Conservation (phyloP, 2,329 filamentous ascomycete species). For the Ophiobolus disseminans region DNA sequence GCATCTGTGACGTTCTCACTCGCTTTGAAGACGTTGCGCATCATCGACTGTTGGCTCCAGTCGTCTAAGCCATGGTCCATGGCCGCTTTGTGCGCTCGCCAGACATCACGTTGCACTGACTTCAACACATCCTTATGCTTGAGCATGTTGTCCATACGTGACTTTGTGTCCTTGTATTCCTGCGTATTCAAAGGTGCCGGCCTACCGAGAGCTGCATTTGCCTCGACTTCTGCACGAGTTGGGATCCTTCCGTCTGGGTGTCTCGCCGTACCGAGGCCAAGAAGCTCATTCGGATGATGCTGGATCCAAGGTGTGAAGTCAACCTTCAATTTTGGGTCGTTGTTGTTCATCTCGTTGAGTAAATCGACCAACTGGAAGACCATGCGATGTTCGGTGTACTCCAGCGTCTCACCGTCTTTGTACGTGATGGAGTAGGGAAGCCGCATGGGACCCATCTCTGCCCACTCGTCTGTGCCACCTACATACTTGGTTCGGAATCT, state of each 20-base stretch:
- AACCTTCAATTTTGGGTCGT: conserved; percentile 53
- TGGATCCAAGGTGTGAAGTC: conserved; percentile 68
- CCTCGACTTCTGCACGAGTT: not conserved
- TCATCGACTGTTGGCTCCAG: not conserved
- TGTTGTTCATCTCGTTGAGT: conserved; percentile 65
- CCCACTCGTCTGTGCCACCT: conserved; percentile 62
- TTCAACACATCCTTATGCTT: not conserved
- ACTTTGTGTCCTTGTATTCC: not conserved
- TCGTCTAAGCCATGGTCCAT: not conserved
- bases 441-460: conserved; percentile 69
- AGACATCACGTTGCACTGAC: not conserved
- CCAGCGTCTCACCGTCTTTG: conserved; percentile 55
- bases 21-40: not conserved
- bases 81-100: not conserved
- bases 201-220: not conserved
- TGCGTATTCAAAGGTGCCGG: not conserved
- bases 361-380: conserved; percentile 66
- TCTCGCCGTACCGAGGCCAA: not conserved
- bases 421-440: conserved; percentile 58
- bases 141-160: not conserved
- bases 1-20: not conserved
- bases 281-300: conserved; percentile 4
- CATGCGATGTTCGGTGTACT: conserved; percentile 65
- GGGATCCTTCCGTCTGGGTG: not conserved
- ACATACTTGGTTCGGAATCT: conserved; percentile 68